phyloP scores from a whole-genome alignment of 1,284 basidiomycete genomes.

The Ganoderma sinense region DNA sequence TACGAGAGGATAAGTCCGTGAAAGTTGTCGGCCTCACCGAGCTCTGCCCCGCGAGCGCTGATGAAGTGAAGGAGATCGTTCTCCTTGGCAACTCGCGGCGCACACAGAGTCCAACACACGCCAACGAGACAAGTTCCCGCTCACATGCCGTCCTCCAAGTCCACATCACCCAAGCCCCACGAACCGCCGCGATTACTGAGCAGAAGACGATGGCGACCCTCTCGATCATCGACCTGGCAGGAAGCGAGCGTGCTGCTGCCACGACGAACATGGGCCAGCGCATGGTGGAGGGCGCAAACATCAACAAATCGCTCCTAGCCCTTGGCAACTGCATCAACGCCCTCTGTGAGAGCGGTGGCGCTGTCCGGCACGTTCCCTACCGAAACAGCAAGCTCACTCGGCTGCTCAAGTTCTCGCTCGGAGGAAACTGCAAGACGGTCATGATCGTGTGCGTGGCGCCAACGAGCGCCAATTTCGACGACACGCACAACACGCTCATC shows the following conservation, averaged over 20 bases:
- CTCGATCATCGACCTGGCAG: constrained; percentile 96
- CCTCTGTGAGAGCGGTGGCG: constrained; percentile 89
- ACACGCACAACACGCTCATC: constrained; percentile 95
- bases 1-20: constrained; percentile 92
- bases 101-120: constrained; percentile 92
- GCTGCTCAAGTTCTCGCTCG: constrained; percentile 94
- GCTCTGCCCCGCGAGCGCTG: constrained; percentile 79
- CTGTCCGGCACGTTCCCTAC: constrained; percentile 90
- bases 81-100: constrained; percentile 86
- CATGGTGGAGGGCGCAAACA: constrained; percentile 97
- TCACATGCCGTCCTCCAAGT: constrained; percentile 97
- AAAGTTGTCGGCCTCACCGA: constrained; percentile 89
- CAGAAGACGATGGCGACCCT: constrained; percentile 86
- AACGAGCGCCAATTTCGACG: constrained; percentile 93
- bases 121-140: constrained; percentile 94
- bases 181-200: constrained; percentile 83
- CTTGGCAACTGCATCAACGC: constrained; percentile 97
- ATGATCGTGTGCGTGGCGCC: constrained; percentile 98
- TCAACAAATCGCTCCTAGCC: constrained; percentile 96
- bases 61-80: constrained; percentile 94
- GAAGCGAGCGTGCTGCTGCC: constrained; percentile 93
- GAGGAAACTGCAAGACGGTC: constrained; percentile 97
- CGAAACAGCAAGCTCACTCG: constrained; percentile 97
- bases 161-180: constrained; percentile 87
- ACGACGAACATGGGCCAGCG: constrained; percentile 97